Evolutionary conservation across 2,329 filamentous ascomycete species (phyloP).

Genomic region (Seiridium cupressi): DNA sequence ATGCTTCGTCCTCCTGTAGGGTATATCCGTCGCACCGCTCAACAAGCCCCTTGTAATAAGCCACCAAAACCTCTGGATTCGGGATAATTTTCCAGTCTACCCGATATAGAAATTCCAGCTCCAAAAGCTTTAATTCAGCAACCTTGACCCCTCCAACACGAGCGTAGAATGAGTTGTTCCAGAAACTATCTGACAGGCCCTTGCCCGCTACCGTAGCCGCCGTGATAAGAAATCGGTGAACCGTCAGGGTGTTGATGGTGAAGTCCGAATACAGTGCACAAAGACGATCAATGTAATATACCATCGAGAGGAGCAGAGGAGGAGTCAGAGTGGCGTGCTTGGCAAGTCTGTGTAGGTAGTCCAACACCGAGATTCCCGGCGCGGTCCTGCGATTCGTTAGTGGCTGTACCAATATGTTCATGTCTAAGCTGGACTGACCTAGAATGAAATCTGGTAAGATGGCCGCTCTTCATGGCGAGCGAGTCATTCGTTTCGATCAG

Average conservation of each 20-base stretch:
- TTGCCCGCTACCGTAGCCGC: slow-evolving; percentile 95
- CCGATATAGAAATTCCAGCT: slow-evolving; percentile 88
- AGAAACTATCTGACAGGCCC: slow-evolving; percentile 93
- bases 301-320: slow-evolving; percentile 95
- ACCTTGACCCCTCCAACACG: slow-evolving; percentile 90
- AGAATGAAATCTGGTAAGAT: slow-evolving; percentile 92
- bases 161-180: slow-evolving; percentile 97
- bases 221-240: slow-evolving; percentile 95
- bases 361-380: slow-evolving; percentile 88
- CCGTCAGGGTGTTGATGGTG: slow-evolving; percentile 92
- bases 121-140: slow-evolving; percentile 83
- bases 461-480: slow-evolving; percentile 79
- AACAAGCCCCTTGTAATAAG: slow-evolving; percentile 88
- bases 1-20: slow-evolving; percentile 38
- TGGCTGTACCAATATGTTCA: neutral
- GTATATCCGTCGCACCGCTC: slow-evolving; percentile 59
- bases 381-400: slow-evolving; percentile 46
- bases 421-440: slow-evolving; percentile 50
- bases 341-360: slow-evolving; percentile 90
- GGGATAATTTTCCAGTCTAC: slow-evolving; percentile 98
- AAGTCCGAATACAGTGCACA: slow-evolving; percentile 92
- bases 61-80: slow-evolving; percentile 86
- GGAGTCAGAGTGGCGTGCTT: slow-evolving; percentile 92
- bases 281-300: slow-evolving; percentile 95
- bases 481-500: slow-evolving; percentile 90